phyloP scores from a whole-genome alignment of 148 eudicot genomes.

The Diospyros lotus region DNA sequence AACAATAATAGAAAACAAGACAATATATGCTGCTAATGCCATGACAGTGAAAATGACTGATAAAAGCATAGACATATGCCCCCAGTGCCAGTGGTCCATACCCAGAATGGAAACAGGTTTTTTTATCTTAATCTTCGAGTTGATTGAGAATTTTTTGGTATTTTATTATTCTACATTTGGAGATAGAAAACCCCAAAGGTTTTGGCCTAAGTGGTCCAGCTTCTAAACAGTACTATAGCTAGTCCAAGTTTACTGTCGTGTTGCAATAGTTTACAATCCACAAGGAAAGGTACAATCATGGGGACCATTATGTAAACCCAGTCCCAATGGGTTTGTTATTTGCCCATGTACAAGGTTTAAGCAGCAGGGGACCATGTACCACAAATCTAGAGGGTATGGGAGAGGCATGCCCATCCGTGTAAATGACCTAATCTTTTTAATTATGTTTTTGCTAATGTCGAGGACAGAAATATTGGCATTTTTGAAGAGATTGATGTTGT shows the following conservation, averaged over 20 bases:
- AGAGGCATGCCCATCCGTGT: background rate
- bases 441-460: background rate
- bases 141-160: too few relatives aligned
- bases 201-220: conserved; percentile 1
- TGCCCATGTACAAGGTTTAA: background rate
- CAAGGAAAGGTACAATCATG: conserved; percentile 6
- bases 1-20: too few relatives aligned
- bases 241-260: background rate
- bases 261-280: background rate
- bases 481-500: background rate
- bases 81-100: too few relatives aligned
- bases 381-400: background rate
- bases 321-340: background rate
- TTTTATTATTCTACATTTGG: background rate
- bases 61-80: too few relatives aligned
- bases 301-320: conserved; percentile 2
- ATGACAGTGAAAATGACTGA: too few relatives aligned
- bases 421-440: background rate
- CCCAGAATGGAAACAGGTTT: too few relatives aligned
- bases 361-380: conserved; percentile 1
- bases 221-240: background rate
- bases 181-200: background rate
- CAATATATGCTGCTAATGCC: too few relatives aligned
- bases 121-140: too few relatives aligned
- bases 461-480: background rate